Base-by-base conservation (phyloP, 441 rosid species). In the Macaranga tanarius region DNA sequence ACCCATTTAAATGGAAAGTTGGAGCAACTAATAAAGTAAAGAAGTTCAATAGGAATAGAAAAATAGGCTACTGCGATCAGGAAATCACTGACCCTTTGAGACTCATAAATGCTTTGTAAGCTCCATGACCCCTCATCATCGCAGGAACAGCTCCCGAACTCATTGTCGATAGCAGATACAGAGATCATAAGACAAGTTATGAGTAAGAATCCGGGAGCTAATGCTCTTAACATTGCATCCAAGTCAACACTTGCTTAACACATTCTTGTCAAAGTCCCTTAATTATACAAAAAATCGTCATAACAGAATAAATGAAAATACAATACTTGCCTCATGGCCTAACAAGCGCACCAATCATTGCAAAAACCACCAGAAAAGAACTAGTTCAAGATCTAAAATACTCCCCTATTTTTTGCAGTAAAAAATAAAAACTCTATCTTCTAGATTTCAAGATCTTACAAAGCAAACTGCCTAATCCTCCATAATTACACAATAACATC, bases 1-100 rank as follows among this genome's bases (percentile, higher is more conserved):
- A 95, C 99, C 98, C 98, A 95, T 86, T 92, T 95, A 86, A 95
- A 95, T 7, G 99, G 99, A 25, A 95, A 77, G 47, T 87, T 90
- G 26, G 98, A 92, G 83, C 97, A 95, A 87, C 99, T 95, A 55
- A 95, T 84, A 72, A 95, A 95, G 91, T 95, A 95, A 44, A 95
- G 95, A 75, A 95, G 83, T 71, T 95, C 99, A 57, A 95, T 78
- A 3, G 99, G 98, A 76, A 95, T 95, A 0, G 99, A 95, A 81
- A 95, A 95, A 70, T 95, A 95, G 26, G 99, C 99, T 25, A 91
- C 89, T 1, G 95, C 96, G 62, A 95, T 95, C 85, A 95, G 82
- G 85, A 95, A 89, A 85, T 95, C 99, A 62, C 96, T 87, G 60
- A 93, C 96, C 81, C 88, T 86, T 68, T 95, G 99, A 50, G 89